Base-by-base conservation (phyloP, 371 early-diverging fungal species). In the Mucor ambiguus region DNA sequence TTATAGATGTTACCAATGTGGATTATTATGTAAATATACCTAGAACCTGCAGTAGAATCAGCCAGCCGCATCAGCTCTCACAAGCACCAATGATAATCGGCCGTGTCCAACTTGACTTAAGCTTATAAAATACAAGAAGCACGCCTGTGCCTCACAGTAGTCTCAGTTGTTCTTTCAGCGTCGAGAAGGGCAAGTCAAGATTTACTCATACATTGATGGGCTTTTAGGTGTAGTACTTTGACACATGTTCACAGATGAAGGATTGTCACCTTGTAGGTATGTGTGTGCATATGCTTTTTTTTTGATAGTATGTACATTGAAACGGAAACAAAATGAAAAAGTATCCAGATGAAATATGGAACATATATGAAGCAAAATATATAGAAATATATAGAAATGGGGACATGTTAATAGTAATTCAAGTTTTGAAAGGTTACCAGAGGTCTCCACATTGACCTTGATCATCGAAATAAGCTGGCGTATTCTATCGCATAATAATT, bases 381-480 rank as follows among this genome's bases (percentile, higher is more conserved):
- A 32, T 26, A 38, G 8, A 60, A 41, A 37, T 9, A n/a, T n/a
- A n/a, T n/a, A n/a, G n/a, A n/a, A n/a, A n/a, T n/a, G n/a, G 10
- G n/a, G n/a, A 14, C 22, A 48, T 24, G 22, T 0, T 12, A 12
- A 35, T 35, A 12, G 37, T 12, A 35, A 35, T 35, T 12, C 12
- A 35, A 35, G 12, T 12, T 35, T 4, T 7, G 9, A 33, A 26
- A 38, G 9, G 11, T 22, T 58, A 65, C 60, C 59, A 65, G 14
- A 65, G 43, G 28, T 65, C 43, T 14, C 66, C 60, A 22, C 37
- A 66, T 60, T 60, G 55, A 20, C 66, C 60, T 43, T 60, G 54
- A 48, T 48, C 22, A 20, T 60, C 60, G 37, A 54, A 60, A 38
- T 52, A 41, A 5, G 54, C 24, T 26, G 41, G 20, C 5, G 44